Evolutionary conservation across 106 monocot genomes (phyloP).

Genomic region (Dendrobium catenatum): DNA sequence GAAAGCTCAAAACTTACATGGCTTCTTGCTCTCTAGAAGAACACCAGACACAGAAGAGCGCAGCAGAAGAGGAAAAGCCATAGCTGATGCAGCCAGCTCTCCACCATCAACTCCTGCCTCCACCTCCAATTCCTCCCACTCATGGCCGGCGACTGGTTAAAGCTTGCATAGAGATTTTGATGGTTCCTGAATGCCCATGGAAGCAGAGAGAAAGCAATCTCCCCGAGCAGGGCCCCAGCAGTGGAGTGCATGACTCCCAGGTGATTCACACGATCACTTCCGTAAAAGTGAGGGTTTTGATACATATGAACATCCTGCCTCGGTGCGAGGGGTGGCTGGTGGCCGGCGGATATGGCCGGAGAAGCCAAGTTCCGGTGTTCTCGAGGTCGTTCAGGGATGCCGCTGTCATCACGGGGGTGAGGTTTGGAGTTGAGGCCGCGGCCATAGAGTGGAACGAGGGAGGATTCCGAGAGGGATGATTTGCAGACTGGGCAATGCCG

Average conservation of each 20-base stretch:
- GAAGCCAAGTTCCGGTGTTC: conserved; percentile 5
- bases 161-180: neutral
- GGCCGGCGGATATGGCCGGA: neutral
- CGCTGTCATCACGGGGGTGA: neutral
- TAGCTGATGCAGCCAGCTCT: conserved; percentile 8
- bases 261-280: neutral
- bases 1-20: neutral
- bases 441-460: conserved; percentile 19
- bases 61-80: conserved; percentile 16
- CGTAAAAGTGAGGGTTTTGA: conserved; percentile 7
- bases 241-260: conserved; percentile 28
- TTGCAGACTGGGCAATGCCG: conserved; percentile 22
- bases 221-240: conserved; percentile 41
- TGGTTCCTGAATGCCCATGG: conserved; percentile 34
- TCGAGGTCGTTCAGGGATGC: conserved; percentile 43
- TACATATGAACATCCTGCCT: conserved; percentile 1
- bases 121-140: neutral
- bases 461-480: conserved; percentile 6
- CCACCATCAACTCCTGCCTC: conserved; percentile 10
- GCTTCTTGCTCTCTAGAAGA: conserved; percentile 2
- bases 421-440: conserved; percentile 7
- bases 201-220: conserved; percentile 41
- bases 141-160: neutral
- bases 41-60: neutral
- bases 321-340: neutral